Evolutionary conservation across 2,329 filamentous ascomycete genomes (phyloP).

Genomic region (Monilinia aucupariae): DNA sequence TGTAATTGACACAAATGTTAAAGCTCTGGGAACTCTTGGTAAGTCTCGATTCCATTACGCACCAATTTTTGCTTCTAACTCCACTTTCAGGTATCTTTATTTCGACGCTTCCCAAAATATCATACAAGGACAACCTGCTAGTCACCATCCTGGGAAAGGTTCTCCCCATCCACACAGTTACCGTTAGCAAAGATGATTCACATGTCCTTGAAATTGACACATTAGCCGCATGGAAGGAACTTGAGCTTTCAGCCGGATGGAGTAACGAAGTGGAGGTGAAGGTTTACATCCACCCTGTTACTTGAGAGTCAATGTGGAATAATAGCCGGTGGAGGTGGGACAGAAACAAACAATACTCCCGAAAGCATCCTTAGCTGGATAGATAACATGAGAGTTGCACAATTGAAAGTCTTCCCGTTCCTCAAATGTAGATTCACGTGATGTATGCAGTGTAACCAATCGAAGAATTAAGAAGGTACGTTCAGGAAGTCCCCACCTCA

Average conservation of each 20-base stretch:
- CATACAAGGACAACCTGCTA: conserved; percentile 62
- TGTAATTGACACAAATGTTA: conserved; percentile 62
- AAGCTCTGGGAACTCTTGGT: conserved; percentile 73
- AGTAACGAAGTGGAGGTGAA: conserved; percentile 71
- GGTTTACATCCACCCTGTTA: conserved; percentile 26
- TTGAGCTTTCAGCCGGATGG: conserved; percentile 66
- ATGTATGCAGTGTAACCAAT: neutral
- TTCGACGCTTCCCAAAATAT: conserved; percentile 57
- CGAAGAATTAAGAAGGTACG: neutral
- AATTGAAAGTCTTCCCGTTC: neutral
- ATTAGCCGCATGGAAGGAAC: conserved; percentile 68
- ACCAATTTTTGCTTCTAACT: conserved; percentile 17
- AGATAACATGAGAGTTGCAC: neutral
- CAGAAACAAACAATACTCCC: neutral
- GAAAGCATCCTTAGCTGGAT: neutral
- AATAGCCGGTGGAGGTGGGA: neutral
- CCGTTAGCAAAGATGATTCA: conserved; percentile 45
- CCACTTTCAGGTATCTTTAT: conserved; percentile 62
- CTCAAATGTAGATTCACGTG: neutral
- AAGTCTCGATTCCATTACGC: conserved; percentile 31
- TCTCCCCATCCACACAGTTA: conserved; percentile 62
- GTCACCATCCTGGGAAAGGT: conserved; percentile 67
- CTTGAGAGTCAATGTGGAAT: neutral
- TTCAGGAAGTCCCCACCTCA: neutral
- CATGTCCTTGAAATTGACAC: conserved; percentile 73